A percentile compares a stretch with the other conserved stretches of the same genome.
These are phyloP conservation scores for Phoma sp. DNA, from an alignment of 2,329 filamentous ascomycete species.

Conservation along the genomic window DNA sequence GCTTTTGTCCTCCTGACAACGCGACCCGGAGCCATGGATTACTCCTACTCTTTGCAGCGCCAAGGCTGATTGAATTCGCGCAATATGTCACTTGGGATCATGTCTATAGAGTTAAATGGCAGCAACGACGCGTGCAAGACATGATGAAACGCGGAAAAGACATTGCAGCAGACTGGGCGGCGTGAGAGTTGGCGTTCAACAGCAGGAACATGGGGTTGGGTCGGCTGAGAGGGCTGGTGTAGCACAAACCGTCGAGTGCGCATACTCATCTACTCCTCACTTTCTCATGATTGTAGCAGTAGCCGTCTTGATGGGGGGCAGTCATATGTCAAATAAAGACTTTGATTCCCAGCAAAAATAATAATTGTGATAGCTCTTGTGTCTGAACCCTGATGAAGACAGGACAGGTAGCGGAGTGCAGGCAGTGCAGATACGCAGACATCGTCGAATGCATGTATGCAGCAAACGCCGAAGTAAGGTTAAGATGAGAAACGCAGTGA, in stretches of 20 bases:
- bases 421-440: neutral
- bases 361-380: neutral
- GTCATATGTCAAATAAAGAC: too few relatives aligned
- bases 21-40: slow-evolving; percentile 1
- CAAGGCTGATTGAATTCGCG: neutral
- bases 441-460: neutral
- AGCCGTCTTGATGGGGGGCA: neutral
- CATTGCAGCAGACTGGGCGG: slow-evolving; percentile 13
- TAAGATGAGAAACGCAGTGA: neutral
- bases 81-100: slow-evolving; percentile 2
- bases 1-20: slow-evolving; percentile 9
- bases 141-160: neutral
- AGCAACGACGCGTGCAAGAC: slow-evolving; percentile 8
- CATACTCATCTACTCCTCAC: neutral
- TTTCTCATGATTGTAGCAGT: neutral
- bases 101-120: neutral
- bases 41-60: slow-evolving; percentile 7
- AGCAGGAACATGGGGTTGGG: slow-evolving; percentile 14
- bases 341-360: neutral
- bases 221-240: slow-evolving; percentile 21
- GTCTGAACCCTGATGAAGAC: neutral
- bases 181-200: slow-evolving; percentile 13
- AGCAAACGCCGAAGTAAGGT: neutral
- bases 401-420: neutral
- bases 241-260: slow-evolving; percentile 8